A percentile compares a stretch with the other conserved stretches of the same genome.
Conservation (phyloP, 1,284 basidiomycete species). For the Trichosporon faecale region DNA sequence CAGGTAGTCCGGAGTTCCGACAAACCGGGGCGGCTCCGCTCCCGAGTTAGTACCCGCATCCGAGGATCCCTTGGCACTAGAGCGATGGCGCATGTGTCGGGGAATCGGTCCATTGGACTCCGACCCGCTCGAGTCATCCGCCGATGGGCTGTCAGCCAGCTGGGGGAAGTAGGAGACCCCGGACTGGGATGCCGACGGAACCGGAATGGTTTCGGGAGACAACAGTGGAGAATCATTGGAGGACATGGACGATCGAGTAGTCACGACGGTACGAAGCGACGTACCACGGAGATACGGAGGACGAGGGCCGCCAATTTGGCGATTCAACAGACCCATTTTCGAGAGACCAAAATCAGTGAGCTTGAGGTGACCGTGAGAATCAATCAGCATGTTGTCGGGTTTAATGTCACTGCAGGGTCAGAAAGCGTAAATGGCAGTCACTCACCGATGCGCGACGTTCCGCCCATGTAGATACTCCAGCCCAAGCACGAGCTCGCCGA, state of each 20-base stretch:
- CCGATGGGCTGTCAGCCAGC: slow-evolving; percentile 39
- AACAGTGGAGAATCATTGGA: slow-evolving; percentile 54
- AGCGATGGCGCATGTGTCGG: slow-evolving; percentile 64
- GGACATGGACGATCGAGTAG: slow-evolving; percentile 63
- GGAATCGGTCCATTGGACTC: slow-evolving; percentile 75
- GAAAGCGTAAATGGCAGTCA: slow-evolving; percentile 16
- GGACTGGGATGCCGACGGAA: slow-evolving; percentile 57
- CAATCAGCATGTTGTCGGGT: slow-evolving; percentile 95
- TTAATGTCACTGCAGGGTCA: slow-evolving; percentile 78
- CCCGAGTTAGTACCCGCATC: slow-evolving; percentile 61
- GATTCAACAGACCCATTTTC: slow-evolving; percentile 91
- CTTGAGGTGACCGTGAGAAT: slow-evolving; percentile 92
- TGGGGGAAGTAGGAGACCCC: slow-evolving; percentile 68
- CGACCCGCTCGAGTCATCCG: slow-evolving; percentile 83
- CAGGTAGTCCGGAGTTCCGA: slow-evolving; percentile 94
- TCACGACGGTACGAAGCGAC: slow-evolving; percentile 50
- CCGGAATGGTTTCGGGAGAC: slow-evolving; percentile 51
- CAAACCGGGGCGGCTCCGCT: slow-evolving; percentile 68
- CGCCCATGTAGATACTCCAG: slow-evolving; percentile 91
- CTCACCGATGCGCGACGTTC: slow-evolving; percentile 94
- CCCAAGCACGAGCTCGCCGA: slow-evolving; percentile 92
- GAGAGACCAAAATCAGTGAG: slow-evolving; percentile 97
- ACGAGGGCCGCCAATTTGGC: slow-evolving; percentile 75
- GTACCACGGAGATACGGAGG: slow-evolving; percentile 56
- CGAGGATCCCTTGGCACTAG: slow-evolving; percentile 56